Evolutionary conservation across 2,329 filamentous ascomycete species (phyloP).

Genomic region (Cladosporium oxysporum): DNA sequence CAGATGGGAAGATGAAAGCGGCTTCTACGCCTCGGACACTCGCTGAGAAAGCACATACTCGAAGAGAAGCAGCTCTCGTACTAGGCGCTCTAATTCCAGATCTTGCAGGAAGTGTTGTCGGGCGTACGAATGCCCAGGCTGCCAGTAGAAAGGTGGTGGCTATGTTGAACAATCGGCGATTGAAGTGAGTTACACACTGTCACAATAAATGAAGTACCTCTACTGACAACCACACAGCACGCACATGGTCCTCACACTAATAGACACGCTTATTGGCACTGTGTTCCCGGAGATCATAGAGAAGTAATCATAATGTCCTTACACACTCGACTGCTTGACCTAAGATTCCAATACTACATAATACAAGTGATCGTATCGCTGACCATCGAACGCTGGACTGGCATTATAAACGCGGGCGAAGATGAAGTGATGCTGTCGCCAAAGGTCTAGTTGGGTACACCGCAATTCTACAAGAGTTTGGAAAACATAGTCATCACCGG

Average conservation of each 20-base stretch:
- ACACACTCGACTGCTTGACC: background rate
- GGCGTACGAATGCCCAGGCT: conserved; percentile 84
- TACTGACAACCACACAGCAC: conserved; percentile 40
- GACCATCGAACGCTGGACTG: no score
- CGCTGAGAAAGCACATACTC: conserved; percentile 75
- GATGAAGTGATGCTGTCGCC: no score
- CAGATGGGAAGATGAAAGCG: conserved; percentile 60
- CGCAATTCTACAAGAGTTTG: no score
- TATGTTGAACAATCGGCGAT: conserved; percentile 82
- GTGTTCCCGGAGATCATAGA: conserved; percentile 42
- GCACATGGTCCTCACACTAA: conserved; percentile 52
- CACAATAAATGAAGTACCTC: conserved; percentile 21
- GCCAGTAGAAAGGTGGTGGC: conserved; percentile 88
- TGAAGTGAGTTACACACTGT: conserved; percentile 69
- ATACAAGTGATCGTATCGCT: no score
- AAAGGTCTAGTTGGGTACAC: no score
- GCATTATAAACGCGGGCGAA: no score
- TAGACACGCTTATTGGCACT: conserved; percentile 51
- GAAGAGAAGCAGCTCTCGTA: conserved; percentile 85
- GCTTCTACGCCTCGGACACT: conserved; percentile 59
- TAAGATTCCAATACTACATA: background rate
- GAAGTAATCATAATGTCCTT: conserved; percentile 10
- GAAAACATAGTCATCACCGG: no score
- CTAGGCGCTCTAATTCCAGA: conserved; percentile 88
- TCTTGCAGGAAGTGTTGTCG: conserved; percentile 88